These are phyloP conservation scores for Chamaecyparis obtusa DNA, from an alignment of 75 land plant genomes.

Conservation along the genomic window DNA sequence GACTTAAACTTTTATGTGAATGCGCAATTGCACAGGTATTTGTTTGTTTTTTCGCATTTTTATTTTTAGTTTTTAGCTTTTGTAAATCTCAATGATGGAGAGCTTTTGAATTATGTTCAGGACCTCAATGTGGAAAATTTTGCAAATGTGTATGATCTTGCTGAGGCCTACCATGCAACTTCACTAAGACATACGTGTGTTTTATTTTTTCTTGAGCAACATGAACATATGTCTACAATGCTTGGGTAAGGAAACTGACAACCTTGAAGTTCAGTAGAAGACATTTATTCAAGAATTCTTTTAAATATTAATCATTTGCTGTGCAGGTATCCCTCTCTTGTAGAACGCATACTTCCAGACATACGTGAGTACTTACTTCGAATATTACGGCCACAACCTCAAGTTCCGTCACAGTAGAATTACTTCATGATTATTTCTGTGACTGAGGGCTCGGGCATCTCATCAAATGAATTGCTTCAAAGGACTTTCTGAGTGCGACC, in stretches of 20 bases:
- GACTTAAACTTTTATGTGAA: conserved; percentile 89
- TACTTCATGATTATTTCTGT: background rate
- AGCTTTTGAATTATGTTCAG: conserved; percentile 25
- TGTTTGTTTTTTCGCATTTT: background rate
- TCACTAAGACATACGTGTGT: conserved; percentile 82
- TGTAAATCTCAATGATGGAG: background rate
- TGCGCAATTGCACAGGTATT: conserved; percentile 86
- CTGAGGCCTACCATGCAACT: conserved; percentile 86
- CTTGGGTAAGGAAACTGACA: conserved; percentile 57
- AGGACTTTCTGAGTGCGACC: background rate
- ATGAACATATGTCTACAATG: conserved; percentile 54
- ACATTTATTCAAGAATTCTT: background rate
- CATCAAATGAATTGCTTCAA: background rate
- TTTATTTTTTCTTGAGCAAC: conserved; percentile 74
- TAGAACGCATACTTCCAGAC: conserved; percentile 81
- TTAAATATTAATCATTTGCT: background rate
- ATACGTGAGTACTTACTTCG: conserved; percentile 63
- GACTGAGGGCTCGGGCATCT: background rate
- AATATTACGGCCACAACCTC: conserved; percentile 63
- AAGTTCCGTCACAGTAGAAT: background rate
- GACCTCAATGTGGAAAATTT: conserved; percentile 84
- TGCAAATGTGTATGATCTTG: conserved; percentile 73
- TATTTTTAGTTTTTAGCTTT: background rate
- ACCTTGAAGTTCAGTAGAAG: background rate
- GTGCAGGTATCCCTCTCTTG: conserved; percentile 61